These are phyloP conservation scores for Globisporangium yorkense DNA, from an alignment of 352 stramenopile genomes.

Conservation along the genomic window DNA sequence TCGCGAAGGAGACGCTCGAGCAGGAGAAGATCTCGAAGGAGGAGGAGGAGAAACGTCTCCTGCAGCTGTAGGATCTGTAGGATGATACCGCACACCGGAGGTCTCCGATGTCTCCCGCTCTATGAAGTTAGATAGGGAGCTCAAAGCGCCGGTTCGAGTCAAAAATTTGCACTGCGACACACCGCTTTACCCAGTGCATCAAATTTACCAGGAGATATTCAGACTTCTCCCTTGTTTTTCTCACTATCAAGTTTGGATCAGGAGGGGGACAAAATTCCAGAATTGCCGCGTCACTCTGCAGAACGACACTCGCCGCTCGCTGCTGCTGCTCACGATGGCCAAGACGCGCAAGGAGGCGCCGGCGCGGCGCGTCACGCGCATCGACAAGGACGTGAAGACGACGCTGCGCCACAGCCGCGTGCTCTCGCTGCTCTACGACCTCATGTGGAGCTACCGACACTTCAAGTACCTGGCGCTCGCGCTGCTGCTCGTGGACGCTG, in stretches of 20 bases:
- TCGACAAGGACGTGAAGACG: constrained; percentile 86
- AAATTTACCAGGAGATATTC: neutral
- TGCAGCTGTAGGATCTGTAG: constrained; percentile 42
- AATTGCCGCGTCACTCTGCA: constrained; percentile 8
- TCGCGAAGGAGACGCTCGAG: constrained; percentile 72
- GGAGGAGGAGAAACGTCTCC: constrained; percentile 60
- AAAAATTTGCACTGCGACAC: no score
- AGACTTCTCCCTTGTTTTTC: neutral
- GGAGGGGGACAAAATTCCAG: neutral
- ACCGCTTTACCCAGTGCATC: neutral
- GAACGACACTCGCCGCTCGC: neutral
- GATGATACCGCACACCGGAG: no score
- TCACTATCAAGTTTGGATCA: neutral
- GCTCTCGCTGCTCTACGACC: constrained; percentile 71
- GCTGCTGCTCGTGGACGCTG: constrained; percentile 52
- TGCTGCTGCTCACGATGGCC: constrained; percentile 1
- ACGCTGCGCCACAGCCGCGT: constrained; percentile 58
- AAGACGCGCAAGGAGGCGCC: constrained; percentile 2
- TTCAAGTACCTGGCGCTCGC: constrained; percentile 55
- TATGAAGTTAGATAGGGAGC: neutral
- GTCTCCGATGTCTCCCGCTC: neutral
- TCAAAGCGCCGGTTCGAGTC: no score
- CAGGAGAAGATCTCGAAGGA: constrained; percentile 76
- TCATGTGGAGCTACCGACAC: constrained; percentile 87
- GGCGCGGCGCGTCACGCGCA: constrained; percentile 57